Evolutionary conservation across 306 rosid species (phyloP).

Genomic region (Oemleria cerasiformis): DNA sequence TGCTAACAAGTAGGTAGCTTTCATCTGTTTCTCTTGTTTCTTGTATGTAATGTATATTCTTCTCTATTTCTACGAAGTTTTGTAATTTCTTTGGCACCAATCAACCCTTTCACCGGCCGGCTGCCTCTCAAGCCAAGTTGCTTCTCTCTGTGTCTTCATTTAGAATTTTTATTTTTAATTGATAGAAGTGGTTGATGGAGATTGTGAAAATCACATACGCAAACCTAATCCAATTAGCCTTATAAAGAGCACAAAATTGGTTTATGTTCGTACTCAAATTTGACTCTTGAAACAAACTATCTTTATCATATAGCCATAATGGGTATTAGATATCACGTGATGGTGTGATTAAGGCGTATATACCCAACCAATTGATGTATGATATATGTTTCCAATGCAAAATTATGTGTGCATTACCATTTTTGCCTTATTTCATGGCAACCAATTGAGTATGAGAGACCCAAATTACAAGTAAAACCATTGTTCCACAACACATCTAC

Average conservation of each 20-base stretch:
- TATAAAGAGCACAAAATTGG: not conserved
- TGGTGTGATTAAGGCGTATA: not conserved
- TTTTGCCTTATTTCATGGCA: constrained; percentile 11
- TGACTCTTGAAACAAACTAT: not conserved
- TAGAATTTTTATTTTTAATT: not conserved
- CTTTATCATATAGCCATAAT: too few species aligned
- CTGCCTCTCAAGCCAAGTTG: too few species aligned
- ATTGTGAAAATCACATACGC: not conserved
- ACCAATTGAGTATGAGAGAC: not conserved
- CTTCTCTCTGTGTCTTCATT: not conserved
- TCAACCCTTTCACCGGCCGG: too few species aligned
- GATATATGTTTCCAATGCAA: not conserved
- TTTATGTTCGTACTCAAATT: not conserved
- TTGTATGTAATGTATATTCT: constrained; percentile 49
- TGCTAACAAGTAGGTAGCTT: constrained; percentile 57
- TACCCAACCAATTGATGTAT: not conserved
- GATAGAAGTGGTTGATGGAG: not conserved
- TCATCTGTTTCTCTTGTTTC: constrained; percentile 4
- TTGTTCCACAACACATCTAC: not conserved
- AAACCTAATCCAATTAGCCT: not conserved
- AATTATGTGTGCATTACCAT: not conserved
- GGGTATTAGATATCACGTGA: too few species aligned
- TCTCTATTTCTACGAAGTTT: constrained; percentile 35
- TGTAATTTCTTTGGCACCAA: constrained; percentile 43
- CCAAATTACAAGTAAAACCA: not conserved